Conservation (phyloP, 139 green algal genomes). For the Micromonas pusilla region DNA sequence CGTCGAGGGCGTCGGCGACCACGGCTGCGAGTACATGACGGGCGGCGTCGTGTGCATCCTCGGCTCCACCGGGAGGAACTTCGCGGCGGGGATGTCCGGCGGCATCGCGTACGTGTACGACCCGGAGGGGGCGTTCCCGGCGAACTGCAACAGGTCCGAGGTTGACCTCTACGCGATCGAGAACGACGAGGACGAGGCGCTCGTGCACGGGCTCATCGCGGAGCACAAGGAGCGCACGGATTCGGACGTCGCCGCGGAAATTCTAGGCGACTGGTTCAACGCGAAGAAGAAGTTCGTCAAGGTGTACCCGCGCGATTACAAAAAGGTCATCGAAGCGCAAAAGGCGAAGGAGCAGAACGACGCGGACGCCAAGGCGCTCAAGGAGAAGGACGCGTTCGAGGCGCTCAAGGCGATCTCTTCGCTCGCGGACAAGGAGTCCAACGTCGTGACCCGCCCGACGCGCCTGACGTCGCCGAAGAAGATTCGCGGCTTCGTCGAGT, state of each 20-base stretch:
- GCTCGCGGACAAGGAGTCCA: not conserved
- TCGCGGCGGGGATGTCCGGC: slow-evolving; percentile 88
- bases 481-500: slow-evolving; percentile 76
- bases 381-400: slow-evolving; percentile 8
- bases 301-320: slow-evolving; percentile 51
- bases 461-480: slow-evolving; percentile 50
- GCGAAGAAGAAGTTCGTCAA: slow-evolving; percentile 57
- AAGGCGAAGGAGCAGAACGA: slow-evolving; percentile 40
- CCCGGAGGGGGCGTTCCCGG: slow-evolving; percentile 50
- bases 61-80: slow-evolving; percentile 83
- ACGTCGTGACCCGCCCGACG: not conserved
- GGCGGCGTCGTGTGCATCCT: slow-evolving; percentile 81
- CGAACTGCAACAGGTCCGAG: slow-evolving; percentile 58
- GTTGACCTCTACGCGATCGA: slow-evolving; percentile 68
- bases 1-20: slow-evolving; percentile 89
- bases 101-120: slow-evolving; percentile 88
- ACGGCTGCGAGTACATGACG: slow-evolving; percentile 96
- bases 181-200: slow-evolving; percentile 26
- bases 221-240: slow-evolving; percentile 6
- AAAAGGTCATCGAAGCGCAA: slow-evolving; percentile 33
- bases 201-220: slow-evolving; percentile 40
- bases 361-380: not conserved
- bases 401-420: not conserved
- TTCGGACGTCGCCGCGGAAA: slow-evolving; percentile 21
- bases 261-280: slow-evolving; percentile 68